Percentiles rank a stretch among this genome's conserved stretches.
phyloP scores from a whole-genome alignment of 2,329 filamentous ascomycete species.

The Phyllosticta citribraziliensis region DNA sequence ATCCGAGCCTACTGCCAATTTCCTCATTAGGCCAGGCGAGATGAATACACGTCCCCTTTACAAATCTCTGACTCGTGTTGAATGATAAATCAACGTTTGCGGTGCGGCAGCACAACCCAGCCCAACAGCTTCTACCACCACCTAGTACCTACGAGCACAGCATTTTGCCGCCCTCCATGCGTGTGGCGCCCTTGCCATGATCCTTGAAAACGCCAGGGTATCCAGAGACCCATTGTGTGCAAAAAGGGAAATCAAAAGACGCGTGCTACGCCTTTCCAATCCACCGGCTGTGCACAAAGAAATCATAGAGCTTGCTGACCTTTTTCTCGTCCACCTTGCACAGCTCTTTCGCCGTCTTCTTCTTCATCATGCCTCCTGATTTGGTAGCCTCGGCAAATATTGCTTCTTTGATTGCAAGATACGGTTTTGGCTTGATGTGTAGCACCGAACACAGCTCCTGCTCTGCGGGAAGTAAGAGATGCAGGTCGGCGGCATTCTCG shows the following conservation, averaged over 20 bases:
- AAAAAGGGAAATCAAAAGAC: background rate
- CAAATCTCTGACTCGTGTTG: background rate
- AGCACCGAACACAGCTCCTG: conserved; percentile 75
- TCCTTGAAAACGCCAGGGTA: conserved; percentile 9
- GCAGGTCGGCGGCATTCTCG: conserved; percentile 71
- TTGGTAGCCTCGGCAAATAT: conserved; percentile 86
- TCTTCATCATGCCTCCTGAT: conserved; percentile 78
- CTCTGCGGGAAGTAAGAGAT: conserved; percentile 78
- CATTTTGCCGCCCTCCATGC: background rate
- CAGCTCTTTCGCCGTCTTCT: conserved; percentile 84
- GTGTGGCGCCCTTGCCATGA: background rate
- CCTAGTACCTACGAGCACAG: background rate
- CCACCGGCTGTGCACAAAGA: conserved; percentile 89
- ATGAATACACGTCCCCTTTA: background rate
- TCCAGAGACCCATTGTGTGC: conserved; percentile 5
- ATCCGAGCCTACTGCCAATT: background rate
- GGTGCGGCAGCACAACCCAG: background rate
- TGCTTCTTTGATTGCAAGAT: conserved; percentile 86
- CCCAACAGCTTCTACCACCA: background rate
- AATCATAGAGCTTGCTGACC: conserved; percentile 80
- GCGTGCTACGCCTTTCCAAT: conserved; percentile 61
- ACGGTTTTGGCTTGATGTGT: conserved; percentile 85
- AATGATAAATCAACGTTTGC: background rate
- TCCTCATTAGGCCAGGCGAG: background rate
- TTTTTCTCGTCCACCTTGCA: conserved; percentile 78